Base-by-base conservation (phyloP, 495 filamentous ascomycete genomes). In the Lineolata rhizophorae region DNA sequence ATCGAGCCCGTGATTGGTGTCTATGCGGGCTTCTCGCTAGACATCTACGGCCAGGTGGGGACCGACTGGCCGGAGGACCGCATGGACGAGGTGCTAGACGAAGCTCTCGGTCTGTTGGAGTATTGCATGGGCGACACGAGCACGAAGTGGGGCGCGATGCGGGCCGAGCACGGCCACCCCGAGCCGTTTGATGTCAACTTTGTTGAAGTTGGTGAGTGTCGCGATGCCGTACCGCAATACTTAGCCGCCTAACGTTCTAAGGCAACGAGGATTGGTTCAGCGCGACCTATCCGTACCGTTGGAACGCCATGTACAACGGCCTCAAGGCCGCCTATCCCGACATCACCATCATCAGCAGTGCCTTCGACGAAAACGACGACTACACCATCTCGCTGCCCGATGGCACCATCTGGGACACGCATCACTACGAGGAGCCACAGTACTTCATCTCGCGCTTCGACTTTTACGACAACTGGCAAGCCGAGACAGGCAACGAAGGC, bases 1-100 rank as follows among this genome's bases (percentile, higher is more conserved):
- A 55, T 72, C 42, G 61, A 63, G 20, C 56, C 67, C 1, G 51
- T 72, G 3, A 50, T 72, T 10, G 65, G 48, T 5, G 56, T 78
- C 12, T 76, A 61, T 47, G 52, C 57, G 27, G 72, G 72, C n/a
- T 66, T 73, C 36, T 65, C 65, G 3, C 56, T 80, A 8, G 67
- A 49, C 31, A 34, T 39, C 13, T 31, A 18, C 16, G 35, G 35
- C 2, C 8, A 33, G 17, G 20, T 12, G 5, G 35, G 34, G 4
- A 32, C 38, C 22, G 27, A 28, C 16, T 37, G 18, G 20, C 30
- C 34, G 3, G 20, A 27, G 13, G 32, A 13, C 18, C 36, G 31
- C 19, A 38, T 49, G 31, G 33, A 41, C 12, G 32, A 43, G 31
- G 35, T 39, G 20, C 25, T 49, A 14, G 36, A 49, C 15, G 37